Conservation (phyloP, 768 basidiomycete species). For the Auriculariales sp. region DNA sequence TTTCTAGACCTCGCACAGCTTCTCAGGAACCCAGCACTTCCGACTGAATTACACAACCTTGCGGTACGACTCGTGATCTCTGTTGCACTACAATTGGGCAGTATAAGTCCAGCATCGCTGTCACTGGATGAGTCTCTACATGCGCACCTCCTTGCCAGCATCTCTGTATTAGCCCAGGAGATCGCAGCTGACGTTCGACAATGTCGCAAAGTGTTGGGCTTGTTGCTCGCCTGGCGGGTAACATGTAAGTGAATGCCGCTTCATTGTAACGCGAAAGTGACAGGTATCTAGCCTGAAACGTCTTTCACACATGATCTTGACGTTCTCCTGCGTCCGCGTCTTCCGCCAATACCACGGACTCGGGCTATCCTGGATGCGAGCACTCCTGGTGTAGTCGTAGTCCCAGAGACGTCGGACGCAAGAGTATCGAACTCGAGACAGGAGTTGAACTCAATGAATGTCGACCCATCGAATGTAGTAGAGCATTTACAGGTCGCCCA, state of each 20-base stretch:
- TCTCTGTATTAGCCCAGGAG: conserved; percentile 34
- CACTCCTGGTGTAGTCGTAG: conserved; percentile 32
- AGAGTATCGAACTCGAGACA: conserved; percentile 23
- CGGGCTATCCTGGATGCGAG: conserved; percentile 48
- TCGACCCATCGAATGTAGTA: background rate
- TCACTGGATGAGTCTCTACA: conserved; percentile 41
- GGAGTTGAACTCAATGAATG: conserved; percentile 5
- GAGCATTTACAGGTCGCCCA: no score
- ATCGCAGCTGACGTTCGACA: conserved; percentile 37
- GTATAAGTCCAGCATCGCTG: conserved; percentile 36
- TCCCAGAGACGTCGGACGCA: conserved; percentile 54
- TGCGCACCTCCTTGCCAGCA: conserved; percentile 24
- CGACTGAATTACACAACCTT: conserved; percentile 40
- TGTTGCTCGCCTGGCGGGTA: conserved; percentile 19
- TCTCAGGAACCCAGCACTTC: conserved; percentile 35
- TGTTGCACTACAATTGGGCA: conserved; percentile 39
- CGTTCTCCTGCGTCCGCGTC: conserved; percentile 60
- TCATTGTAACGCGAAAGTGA: conserved; percentile 9
- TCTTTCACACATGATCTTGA: conserved; percentile 23
- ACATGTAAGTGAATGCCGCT: conserved; percentile 15
- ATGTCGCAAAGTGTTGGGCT: conserved; percentile 51
- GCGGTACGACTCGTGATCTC: conserved; percentile 43
- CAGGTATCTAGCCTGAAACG: background rate
- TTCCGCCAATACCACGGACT: conserved; percentile 59
- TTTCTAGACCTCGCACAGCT: conserved; percentile 33